These are phyloP conservation scores for Sarocladiaceae sp. DNA, from an alignment of 2,329 filamentous ascomycete genomes.

Conservation along the genomic window DNA sequence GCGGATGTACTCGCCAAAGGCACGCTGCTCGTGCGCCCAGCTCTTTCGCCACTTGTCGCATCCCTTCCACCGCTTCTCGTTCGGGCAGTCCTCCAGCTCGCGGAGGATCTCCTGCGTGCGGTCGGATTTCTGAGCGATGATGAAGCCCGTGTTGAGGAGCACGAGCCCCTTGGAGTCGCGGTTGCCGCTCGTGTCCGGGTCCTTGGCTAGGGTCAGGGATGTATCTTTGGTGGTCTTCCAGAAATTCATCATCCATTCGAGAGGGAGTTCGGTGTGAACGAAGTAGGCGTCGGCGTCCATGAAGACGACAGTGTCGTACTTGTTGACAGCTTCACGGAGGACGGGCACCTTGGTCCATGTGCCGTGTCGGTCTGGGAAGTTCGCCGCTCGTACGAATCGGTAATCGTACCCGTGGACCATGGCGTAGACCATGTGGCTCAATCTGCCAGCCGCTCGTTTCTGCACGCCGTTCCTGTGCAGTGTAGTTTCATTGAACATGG, in stretches of 20 bases:
- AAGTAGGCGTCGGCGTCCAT: slow-evolving; percentile 39
- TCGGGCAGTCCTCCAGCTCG: slow-evolving; percentile 14
- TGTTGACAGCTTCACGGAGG: slow-evolving; percentile 29
- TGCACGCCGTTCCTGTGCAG: not conserved
- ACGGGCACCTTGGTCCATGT: slow-evolving; percentile 40
- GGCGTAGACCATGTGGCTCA: slow-evolving; percentile 11
- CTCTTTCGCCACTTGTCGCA: slow-evolving; percentile 18
- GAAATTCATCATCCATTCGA: slow-evolving; percentile 42
- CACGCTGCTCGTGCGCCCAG: slow-evolving; percentile 23
- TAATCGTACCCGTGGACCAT: slow-evolving; percentile 43
- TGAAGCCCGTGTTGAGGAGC: slow-evolving; percentile 35
- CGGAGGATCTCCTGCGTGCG: slow-evolving; percentile 13
- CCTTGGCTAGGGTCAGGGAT: slow-evolving; percentile 38
- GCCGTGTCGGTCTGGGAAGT: slow-evolving; percentile 32
- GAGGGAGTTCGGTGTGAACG: slow-evolving; percentile 33
- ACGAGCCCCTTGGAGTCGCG: slow-evolving; percentile 26
- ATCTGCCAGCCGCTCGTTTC: not conserved
- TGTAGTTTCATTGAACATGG: not conserved
- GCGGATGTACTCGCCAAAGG: slow-evolving; percentile 19
- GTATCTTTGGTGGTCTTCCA: slow-evolving; percentile 35
- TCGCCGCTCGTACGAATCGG: slow-evolving; percentile 36
- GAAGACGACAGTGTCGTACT: slow-evolving; percentile 36
- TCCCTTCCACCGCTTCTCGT: slow-evolving; percentile 12
- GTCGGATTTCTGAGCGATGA: slow-evolving; percentile 29
- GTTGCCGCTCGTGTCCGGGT: slow-evolving; percentile 33